Evolutionary conservation across 2,329 filamentous ascomycete species (phyloP).

Genomic region (Colletotrichum echinochloae): DNA sequence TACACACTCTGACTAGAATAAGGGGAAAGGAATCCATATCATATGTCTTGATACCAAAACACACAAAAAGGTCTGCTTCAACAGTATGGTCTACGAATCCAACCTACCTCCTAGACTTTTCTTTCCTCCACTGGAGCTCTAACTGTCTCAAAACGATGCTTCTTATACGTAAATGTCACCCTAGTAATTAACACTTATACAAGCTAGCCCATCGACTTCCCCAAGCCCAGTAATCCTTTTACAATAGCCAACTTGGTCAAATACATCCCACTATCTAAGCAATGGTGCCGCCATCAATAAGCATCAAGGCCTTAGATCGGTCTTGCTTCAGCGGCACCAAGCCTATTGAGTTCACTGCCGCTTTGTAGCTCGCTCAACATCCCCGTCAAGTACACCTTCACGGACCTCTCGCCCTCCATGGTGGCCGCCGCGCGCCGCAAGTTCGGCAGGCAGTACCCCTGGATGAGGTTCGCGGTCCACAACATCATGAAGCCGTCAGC

Average conservation of each 20-base stretch:
- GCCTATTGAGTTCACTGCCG: neutral
- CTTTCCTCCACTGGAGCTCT: neutral
- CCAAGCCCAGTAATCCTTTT: neutral
- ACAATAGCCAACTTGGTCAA: too few species aligned
- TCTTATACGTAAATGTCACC: neutral
- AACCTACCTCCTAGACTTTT: too few species aligned
- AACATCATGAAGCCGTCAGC: too few species aligned
- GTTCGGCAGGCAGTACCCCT: too few species aligned
- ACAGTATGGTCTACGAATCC: neutral
- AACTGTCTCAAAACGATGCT: neutral
- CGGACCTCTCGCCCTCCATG: too few species aligned
- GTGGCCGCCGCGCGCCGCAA: too few species aligned
- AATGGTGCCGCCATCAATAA: too few species aligned
- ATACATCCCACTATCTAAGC: neutral
- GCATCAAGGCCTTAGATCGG: too few species aligned
- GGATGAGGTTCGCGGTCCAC: too few species aligned
- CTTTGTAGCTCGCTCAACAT: neutral
- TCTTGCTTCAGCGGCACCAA: neutral
- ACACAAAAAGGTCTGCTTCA: neutral
- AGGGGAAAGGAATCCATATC: neutral
- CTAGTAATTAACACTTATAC: neutral
- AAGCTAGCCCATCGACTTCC: neutral
- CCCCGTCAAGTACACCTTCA: too few species aligned
- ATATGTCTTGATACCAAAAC: neutral
- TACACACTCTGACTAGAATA: neutral